These are phyloP conservation scores for Kondoa subrosea DNA, from an alignment of 768 basidiomycete species.

Conservation along the genomic window DNA sequence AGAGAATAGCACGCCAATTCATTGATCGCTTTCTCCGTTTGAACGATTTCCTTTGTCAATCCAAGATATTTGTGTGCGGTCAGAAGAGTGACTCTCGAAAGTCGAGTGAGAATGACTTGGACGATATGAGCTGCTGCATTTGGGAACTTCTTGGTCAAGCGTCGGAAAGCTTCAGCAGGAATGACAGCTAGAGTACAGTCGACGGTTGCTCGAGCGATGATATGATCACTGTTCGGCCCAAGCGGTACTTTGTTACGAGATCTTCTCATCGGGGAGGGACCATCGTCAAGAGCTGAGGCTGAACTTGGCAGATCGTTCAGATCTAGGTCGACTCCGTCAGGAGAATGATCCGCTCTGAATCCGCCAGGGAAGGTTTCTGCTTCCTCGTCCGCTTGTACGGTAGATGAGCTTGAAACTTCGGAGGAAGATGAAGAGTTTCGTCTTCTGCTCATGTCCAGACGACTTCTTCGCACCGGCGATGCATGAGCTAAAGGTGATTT, in stretches of 20 bases:
- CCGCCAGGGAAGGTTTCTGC: neutral
- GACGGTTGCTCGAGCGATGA: slow-evolving; percentile 79
- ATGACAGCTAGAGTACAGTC: slow-evolving; percentile 97
- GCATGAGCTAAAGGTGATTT: neutral
- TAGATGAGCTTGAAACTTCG: slow-evolving; percentile 3
- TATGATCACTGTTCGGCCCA: slow-evolving; percentile 41
- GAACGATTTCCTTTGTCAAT: slow-evolving; percentile 79
- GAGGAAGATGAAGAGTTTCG: neutral
- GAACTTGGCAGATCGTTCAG: neutral
- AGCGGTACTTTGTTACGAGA: neutral
- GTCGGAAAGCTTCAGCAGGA: slow-evolving; percentile 86
- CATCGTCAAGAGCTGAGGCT: neutral
- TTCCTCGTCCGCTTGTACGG: neutral
- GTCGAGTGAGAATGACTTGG: slow-evolving; percentile 74
- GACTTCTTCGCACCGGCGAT: neutral
- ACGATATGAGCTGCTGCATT: slow-evolving; percentile 60
- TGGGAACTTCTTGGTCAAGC: slow-evolving; percentile 87
- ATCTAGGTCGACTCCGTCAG: neutral
- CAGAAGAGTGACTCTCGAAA: slow-evolving; percentile 91
- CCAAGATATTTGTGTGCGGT: slow-evolving; percentile 95
- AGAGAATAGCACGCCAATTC: slow-evolving; percentile 91
- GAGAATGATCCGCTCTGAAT: neutral
- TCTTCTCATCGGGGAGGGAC: neutral
- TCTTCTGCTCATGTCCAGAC: neutral
- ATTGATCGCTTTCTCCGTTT: slow-evolving; percentile 93